Base-by-base conservation (phyloP, 2,329 filamentous ascomycete genomes). In the Cladosporium sp. region DNA sequence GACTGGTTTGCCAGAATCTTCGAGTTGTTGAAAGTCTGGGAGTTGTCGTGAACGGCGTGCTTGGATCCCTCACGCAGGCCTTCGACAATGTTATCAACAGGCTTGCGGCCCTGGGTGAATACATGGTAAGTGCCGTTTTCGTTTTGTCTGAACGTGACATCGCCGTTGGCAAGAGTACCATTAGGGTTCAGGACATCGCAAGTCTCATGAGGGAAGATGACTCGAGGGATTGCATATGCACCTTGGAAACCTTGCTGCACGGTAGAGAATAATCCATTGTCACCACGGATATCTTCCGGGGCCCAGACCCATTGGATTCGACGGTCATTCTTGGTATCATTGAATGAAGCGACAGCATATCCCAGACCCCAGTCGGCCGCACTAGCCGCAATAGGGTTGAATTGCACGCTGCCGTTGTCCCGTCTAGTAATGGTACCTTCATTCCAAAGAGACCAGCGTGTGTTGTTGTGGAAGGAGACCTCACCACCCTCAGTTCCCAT, bases 221-320 rank as follows among this genome's bases (percentile, higher is more conserved):
- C 71, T 15, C 72, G 65, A 8, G 71, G 70, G 3, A 75, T 64
- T 17, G 70, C 68, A 19, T 72, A 64, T 22, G 69, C 55, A 27
- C 73, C 73, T 54, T 74, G 70, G 60, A 68, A 75, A 6, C 71
- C 73, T 56, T 70, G 65, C 56, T 74, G 72, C 2, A 44, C 62
- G 17, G 69, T 57, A 22, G 61, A 69, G 58, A 72, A 74, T 50
- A 68, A 45, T 17, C 63, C 65, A 22, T 52, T 60, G 43, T 68
- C 68, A 7, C 56, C 65, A 20, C 59, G 51, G 50, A 68, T 64
- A 50, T 75, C 72, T 50, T 75, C 73, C 5, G 66, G 68, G 2
- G 69, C 66, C 73, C 72, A 75, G 5, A 70, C 73, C 64, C 70
- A 74, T 44, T 74, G 71, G 13, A 75, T 68, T 34, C 73, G 70